Conservation (phyloP, 805 yeast genomes). For the Myxozyma lipomycoides region DNA sequence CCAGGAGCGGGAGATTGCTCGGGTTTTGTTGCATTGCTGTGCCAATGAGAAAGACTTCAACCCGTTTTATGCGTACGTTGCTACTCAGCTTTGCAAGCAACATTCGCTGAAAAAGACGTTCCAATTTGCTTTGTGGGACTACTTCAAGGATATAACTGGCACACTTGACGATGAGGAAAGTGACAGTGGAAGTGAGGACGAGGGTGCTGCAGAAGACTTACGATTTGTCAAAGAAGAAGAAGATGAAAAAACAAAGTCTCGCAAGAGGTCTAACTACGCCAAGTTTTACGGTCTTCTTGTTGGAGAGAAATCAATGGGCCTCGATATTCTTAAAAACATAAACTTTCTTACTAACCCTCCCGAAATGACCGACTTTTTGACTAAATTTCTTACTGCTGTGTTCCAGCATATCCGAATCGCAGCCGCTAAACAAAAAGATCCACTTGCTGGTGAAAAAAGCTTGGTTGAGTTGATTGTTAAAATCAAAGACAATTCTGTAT, state of each 20-base stretch:
- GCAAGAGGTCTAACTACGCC: constrained; percentile 66
- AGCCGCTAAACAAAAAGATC: constrained; percentile 27
- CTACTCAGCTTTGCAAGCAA: constrained; percentile 67
- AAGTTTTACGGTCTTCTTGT: constrained; percentile 74
- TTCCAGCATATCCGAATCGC: constrained; percentile 16
- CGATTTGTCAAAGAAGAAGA: constrained; percentile 32
- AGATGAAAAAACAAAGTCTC: constrained; percentile 53
- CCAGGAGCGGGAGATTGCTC: constrained; percentile 84
- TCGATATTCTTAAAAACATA: constrained; percentile 53
- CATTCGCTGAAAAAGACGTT: constrained; percentile 68
- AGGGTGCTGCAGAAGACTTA: constrained; percentile 30
- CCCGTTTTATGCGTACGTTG: constrained; percentile 83
- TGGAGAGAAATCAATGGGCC: constrained; percentile 66
- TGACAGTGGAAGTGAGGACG: constrained; percentile 33
- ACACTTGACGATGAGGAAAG: constrained; percentile 45
- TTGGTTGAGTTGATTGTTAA: constrained; percentile 50
- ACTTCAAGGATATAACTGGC: constrained; percentile 54
- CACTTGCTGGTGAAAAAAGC: constrained; percentile 46
- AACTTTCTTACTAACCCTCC: constrained; percentile 17
- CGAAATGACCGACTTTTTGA: constrained; percentile 19
- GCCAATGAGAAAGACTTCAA: constrained; percentile 78
- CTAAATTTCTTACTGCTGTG: constrained; percentile 11
- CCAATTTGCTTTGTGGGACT: constrained; percentile 88
- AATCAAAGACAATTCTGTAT: constrained; percentile 54
- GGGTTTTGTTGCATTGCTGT: constrained; percentile 80